phyloP scores from a whole-genome alignment of 345 rosid genomes.

The Viola odorata region DNA sequence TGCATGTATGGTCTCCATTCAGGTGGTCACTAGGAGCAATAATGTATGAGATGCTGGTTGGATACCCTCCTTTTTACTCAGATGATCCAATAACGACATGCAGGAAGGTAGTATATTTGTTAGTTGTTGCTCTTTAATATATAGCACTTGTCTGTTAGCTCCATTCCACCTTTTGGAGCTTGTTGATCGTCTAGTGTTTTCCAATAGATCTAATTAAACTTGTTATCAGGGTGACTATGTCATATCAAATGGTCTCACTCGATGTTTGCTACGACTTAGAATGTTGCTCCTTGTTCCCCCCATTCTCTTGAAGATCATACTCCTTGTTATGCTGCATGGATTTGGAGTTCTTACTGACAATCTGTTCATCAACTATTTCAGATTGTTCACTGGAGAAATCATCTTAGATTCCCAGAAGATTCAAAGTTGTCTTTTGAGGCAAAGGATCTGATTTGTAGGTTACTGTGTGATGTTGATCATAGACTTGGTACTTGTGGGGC shows the following conservation, averaged over 20 bases:
- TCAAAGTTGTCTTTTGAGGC: conserved; percentile 60
- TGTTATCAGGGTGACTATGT: conserved; percentile 1
- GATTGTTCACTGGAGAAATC: conserved; percentile 94
- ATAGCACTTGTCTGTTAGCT: background rate
- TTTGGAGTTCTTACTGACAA: background rate
- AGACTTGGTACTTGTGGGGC: conserved; percentile 88
- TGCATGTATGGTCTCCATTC: conserved; percentile 15
- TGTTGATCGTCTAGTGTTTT: background rate
- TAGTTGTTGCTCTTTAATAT: conserved; percentile 12
- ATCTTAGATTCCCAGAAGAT: conserved; percentile 83
- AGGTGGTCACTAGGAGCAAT: conserved; percentile 99
- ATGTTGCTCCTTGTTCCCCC: background rate
- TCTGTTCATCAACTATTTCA: conserved; percentile 24
- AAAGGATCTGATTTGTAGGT: conserved; percentile 79
- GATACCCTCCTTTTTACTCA: conserved; percentile 94
- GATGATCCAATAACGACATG: conserved; percentile 90
- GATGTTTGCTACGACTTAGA: background rate
- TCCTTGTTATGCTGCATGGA: background rate
- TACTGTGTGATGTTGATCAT: conserved; percentile 85
- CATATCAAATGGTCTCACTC: conserved; percentile 3
- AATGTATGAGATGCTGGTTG: conserved; percentile 96
- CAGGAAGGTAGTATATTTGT: conserved; percentile 57
- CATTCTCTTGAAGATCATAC: too few relatives aligned
- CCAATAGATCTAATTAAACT: too few relatives aligned
- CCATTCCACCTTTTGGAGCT: background rate